Evolutionary conservation across 257 asterid genomes (phyloP).

Genomic region (Rubia yunnanensis): DNA sequence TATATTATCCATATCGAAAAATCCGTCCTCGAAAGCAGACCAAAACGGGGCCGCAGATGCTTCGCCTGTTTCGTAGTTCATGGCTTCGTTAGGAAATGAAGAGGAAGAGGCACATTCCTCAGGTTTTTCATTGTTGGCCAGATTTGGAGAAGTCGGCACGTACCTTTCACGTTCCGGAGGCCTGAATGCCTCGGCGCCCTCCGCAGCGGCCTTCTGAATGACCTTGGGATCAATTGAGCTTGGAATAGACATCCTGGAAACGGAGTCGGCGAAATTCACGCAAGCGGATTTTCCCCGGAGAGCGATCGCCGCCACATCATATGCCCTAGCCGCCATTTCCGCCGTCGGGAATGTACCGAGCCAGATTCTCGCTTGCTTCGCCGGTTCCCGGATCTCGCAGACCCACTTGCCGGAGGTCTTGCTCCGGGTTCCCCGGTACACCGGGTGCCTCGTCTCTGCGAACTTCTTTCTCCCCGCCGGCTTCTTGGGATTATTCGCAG

Average conservation of each 20-base stretch:
- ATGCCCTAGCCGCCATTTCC: conserved; percentile 72
- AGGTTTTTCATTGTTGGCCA: neutral
- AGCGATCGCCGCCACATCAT: conserved; percentile 68
- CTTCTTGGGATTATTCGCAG: conserved; percentile 53
- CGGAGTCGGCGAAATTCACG: conserved; percentile 59
- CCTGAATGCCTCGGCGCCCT: conserved; percentile 49
- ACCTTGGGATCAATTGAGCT: conserved; percentile 38
- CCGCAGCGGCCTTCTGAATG: conserved; percentile 50
- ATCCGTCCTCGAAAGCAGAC: neutral
- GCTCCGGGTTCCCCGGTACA: conserved; percentile 51
- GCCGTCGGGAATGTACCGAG: conserved; percentile 59
- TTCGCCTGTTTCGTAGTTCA: neutral
- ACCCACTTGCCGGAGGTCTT: conserved; percentile 66
- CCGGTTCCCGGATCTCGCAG: conserved; percentile 60
- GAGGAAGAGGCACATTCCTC: conserved; percentile 1
- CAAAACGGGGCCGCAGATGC: neutral
- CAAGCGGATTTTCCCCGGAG: conserved; percentile 52
- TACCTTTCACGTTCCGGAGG: conserved; percentile 3
- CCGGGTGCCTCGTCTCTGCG: conserved; percentile 62
- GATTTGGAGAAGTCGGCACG: neutral
- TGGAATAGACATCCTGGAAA: conserved; percentile 49
- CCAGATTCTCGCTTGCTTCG: conserved; percentile 66
- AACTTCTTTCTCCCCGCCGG: conserved; percentile 56
- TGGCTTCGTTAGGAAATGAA: neutral
- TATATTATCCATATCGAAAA: neutral